Conservation (phyloP, 2,329 filamentous ascomycete species). For the Pestalotiopsis sp. region DNA sequence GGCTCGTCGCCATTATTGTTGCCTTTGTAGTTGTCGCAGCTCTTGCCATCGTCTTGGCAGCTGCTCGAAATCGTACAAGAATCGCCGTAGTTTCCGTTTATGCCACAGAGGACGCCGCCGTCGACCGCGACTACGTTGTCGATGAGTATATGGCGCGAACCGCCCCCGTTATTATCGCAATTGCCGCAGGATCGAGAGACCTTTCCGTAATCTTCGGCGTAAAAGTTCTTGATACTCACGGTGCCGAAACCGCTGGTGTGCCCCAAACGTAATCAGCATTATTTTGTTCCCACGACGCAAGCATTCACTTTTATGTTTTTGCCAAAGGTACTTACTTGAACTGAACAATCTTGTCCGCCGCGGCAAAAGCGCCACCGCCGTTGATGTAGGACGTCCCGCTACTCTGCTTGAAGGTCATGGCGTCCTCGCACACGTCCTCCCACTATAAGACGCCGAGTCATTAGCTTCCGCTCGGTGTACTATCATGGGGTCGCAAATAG, state of each 20-base stretch:
- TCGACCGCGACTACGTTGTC: conserved; percentile 40
- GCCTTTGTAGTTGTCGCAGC: conserved; percentile 35
- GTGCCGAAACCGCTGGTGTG: conserved; percentile 34
- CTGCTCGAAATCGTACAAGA: conserved; percentile 42
- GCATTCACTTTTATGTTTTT: background rate
- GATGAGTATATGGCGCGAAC: conserved; percentile 43
- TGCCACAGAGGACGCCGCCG: conserved; percentile 44
- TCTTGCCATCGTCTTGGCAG: conserved; percentile 30
- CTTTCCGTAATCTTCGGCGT: conserved; percentile 44
- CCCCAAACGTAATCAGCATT: background rate
- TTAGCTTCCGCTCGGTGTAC: conserved; percentile 17
- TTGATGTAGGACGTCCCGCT: conserved; percentile 41
- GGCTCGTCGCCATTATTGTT: conserved; percentile 37
- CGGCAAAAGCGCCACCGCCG: conserved; percentile 43
- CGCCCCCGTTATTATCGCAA: conserved; percentile 39
- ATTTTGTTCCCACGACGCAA: background rate
- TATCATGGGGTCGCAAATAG: background rate
- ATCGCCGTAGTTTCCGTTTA: conserved; percentile 53
- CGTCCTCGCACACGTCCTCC: conserved; percentile 39
- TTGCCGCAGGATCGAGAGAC: conserved; percentile 51
- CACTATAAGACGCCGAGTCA: conserved; percentile 21
- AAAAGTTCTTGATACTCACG: conserved; percentile 39
- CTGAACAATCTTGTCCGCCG: conserved; percentile 41
- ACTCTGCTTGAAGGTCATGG: conserved; percentile 36
- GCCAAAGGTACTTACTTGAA: conserved; percentile 28